Percentiles rank a stretch among this genome's conserved stretches.
phyloP scores from a whole-genome alignment of 2,329 filamentous ascomycete genomes.

The Boeremia exigua region DNA sequence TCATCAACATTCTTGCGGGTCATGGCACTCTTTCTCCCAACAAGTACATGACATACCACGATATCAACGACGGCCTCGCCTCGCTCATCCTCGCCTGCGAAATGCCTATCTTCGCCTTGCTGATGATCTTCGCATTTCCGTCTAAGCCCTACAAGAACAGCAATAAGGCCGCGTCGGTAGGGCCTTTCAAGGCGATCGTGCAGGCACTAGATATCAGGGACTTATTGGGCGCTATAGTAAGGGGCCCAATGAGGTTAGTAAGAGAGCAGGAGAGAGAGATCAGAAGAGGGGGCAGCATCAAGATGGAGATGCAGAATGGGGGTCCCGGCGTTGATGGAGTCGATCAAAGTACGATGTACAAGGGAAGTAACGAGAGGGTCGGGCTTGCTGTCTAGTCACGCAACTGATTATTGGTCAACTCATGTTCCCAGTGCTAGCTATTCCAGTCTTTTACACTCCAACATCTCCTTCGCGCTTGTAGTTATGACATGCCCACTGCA shows the following conservation, averaged over 20 bases:
- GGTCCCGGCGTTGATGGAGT: neutral
- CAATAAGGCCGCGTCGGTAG: constrained; percentile 19
- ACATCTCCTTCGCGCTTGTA: too few relatives aligned
- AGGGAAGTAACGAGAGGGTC: neutral
- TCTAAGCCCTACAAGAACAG: constrained; percentile 29
- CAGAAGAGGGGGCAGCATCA: constrained; percentile 1
- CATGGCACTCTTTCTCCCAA: constrained; percentile 28
- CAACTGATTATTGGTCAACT: too few relatives aligned
- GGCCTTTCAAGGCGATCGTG: constrained; percentile 28
- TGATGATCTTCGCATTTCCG: constrained; percentile 36
- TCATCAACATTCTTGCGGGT: constrained; percentile 39
- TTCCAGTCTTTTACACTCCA: too few relatives aligned
- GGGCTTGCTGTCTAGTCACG: neutral
- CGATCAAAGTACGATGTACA: constrained; percentile 1
- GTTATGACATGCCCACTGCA: too few relatives aligned
- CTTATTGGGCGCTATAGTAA: constrained; percentile 34
- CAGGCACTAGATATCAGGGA: constrained; percentile 40
- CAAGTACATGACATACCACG: constrained; percentile 39
- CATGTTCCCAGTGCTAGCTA: too few relatives aligned
- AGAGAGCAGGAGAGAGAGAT: constrained; percentile 37
- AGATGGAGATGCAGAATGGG: neutral
- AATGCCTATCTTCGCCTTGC: constrained; percentile 41
- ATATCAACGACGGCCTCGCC: constrained; percentile 35
- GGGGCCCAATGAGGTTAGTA: constrained; percentile 41
- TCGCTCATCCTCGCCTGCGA: constrained; percentile 39